Conservation (phyloP, 2,329 filamentous ascomycete species). For the Pseudofabraea citricarpa region DNA sequence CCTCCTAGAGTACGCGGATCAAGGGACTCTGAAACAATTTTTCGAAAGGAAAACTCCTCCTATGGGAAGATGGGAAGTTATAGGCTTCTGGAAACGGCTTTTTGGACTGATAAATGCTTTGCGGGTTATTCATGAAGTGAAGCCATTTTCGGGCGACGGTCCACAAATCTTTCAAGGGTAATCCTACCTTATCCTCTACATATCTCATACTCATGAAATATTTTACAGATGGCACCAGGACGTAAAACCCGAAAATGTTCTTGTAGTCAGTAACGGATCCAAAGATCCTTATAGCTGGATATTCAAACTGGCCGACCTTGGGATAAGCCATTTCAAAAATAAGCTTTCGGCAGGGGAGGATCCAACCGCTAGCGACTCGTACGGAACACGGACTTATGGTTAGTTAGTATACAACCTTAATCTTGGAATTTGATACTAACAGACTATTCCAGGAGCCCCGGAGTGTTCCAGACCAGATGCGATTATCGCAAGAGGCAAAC, state of each 20-base stretch:
- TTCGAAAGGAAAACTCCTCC: constrained; percentile 22
- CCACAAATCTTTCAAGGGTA: constrained; percentile 6
- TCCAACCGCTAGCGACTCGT: constrained; percentile 3
- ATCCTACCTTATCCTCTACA: neutral
- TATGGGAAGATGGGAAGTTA: constrained; percentile 20
- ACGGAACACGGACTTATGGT: constrained; percentile 15
- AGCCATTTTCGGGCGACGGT: neutral
- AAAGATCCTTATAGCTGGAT: constrained; percentile 16
- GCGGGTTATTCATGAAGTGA: constrained; percentile 14
- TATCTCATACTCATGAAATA: no score
- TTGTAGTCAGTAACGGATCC: constrained; percentile 19
- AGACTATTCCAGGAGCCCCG: constrained; percentile 22
- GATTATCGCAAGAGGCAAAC: neutral
- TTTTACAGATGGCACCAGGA: constrained; percentile 28
- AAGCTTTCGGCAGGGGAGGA: neutral
- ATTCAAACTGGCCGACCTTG: constrained; percentile 29
- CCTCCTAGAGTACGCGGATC: constrained; percentile 31
- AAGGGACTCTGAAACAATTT: constrained; percentile 28
- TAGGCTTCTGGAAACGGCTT: constrained; percentile 27
- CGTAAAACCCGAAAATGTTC: constrained; percentile 28
- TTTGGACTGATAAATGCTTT: constrained; percentile 26
- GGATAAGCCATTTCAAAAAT: constrained; percentile 11
- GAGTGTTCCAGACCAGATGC: constrained; percentile 21
- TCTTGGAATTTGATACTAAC: constrained; percentile 2
- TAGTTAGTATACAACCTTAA: neutral